A percentile compares a stretch with the other conserved stretches of the same genome.
Conservation (phyloP, 2,329 filamentous ascomycete species). For the Tricladium varicosporioides region DNA sequence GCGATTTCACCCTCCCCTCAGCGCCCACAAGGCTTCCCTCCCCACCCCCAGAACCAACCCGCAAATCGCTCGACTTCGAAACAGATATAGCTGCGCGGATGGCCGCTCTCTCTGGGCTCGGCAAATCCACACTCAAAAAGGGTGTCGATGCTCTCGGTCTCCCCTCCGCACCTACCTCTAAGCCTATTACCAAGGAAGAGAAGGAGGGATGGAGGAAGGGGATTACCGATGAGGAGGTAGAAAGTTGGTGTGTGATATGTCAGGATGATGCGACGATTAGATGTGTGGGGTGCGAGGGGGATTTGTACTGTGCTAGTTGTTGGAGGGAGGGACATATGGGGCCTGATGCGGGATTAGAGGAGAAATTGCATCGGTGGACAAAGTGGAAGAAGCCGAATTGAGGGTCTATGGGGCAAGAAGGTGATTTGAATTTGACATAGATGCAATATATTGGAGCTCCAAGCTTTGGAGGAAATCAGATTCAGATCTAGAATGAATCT, state of each 20-base stretch:
- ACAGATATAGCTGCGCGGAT: constrained; percentile 30
- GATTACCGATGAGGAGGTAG: constrained; percentile 68
- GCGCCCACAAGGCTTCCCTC: constrained; percentile 14
- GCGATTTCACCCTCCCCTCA: constrained; percentile 23
- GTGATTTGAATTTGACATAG: background rate
- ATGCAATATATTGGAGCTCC: background rate
- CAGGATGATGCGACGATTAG: constrained; percentile 72
- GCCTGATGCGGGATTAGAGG: constrained; percentile 66
- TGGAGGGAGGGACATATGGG: constrained; percentile 80
- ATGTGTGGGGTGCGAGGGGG: constrained; percentile 68
- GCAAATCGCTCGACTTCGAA: constrained; percentile 29
- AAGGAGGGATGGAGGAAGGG: constrained; percentile 19
- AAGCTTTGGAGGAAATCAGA: too few relatives aligned
- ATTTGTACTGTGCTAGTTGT: constrained; percentile 74
- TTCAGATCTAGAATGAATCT: too few relatives aligned
- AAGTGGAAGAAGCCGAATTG: constrained; percentile 46
- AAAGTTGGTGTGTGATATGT: constrained; percentile 80
- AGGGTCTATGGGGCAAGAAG: background rate
- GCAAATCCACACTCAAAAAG: too few relatives aligned
- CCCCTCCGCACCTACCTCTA: constrained; percentile 32
- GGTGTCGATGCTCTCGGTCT: constrained; percentile 23
- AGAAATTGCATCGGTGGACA: constrained; percentile 66
- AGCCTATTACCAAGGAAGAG: constrained; percentile 21
- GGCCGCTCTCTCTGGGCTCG: constrained; percentile 21
- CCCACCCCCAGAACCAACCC: constrained; percentile 21